phyloP scores from a whole-genome alignment of 2,329 filamentous ascomycete genomes.

The Scleromitrula shiraiana region DNA sequence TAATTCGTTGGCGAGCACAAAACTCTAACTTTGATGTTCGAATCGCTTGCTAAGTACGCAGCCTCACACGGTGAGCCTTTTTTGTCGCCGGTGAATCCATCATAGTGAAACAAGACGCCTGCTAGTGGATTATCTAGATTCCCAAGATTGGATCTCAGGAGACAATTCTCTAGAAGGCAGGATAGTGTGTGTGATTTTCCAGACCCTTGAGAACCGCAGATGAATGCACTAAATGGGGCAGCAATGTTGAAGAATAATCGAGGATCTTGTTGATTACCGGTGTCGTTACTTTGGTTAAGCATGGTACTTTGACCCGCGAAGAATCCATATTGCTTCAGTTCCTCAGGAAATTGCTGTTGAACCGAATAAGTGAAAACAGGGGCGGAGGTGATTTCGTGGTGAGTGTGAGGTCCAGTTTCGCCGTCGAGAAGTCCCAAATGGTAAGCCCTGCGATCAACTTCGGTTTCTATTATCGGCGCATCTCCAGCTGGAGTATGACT shows the following conservation, averaged over 20 bases:
- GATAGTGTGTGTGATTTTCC: slow-evolving; percentile 55
- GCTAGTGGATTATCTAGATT: slow-evolving; percentile 40
- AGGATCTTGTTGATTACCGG: slow-evolving; percentile 14
- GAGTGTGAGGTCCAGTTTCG: neutral
- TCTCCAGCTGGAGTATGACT: too few species aligned
- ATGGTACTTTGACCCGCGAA: slow-evolving; percentile 16
- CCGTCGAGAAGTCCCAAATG: too few species aligned
- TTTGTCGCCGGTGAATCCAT: slow-evolving; percentile 19
- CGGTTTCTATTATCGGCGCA: too few species aligned
- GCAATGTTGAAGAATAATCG: slow-evolving; percentile 44
- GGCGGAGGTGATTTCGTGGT: slow-evolving; percentile 7
- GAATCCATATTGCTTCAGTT: slow-evolving; percentile 21
- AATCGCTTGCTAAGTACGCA: slow-evolving; percentile 41
- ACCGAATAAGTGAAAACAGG: slow-evolving; percentile 21
- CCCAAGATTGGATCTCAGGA: slow-evolving; percentile 34
- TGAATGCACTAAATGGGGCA: slow-evolving; percentile 49
- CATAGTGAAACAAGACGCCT: slow-evolving; percentile 49
- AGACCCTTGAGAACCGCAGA: slow-evolving; percentile 55
- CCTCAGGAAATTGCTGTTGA: slow-evolving; percentile 7
- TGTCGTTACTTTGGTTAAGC: neutral
- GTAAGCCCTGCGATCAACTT: too few species aligned
- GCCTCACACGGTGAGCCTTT: slow-evolving; percentile 41
- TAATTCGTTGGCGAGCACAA: slow-evolving; percentile 44
- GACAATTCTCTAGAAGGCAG: slow-evolving; percentile 44
- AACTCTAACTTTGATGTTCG: slow-evolving; percentile 39